Conservation (phyloP, 2,329 filamentous ascomycete species). For the Monilinia laxa region DNA sequence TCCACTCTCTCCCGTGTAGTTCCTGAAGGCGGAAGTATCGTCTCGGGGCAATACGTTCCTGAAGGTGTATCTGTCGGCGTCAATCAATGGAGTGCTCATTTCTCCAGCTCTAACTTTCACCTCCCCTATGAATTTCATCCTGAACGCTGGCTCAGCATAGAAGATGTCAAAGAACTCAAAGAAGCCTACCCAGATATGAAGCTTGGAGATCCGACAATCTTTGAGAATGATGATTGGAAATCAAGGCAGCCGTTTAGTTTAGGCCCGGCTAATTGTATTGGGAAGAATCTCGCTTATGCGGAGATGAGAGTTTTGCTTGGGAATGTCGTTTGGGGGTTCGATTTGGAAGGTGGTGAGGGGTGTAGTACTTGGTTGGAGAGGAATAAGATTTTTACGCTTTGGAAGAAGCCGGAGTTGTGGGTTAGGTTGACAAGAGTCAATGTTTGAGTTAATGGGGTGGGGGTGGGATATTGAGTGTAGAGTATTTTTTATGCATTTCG, state of each 20-base stretch:
- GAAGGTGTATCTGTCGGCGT: constrained; percentile 2
- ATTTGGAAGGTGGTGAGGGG: constrained; percentile 13
- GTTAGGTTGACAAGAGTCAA: constrained; percentile 20
- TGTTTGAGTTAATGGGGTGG: background rate
- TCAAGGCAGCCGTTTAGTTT: constrained; percentile 16
- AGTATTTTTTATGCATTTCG: too few species aligned
- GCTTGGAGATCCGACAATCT: background rate
- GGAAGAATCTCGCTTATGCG: constrained; percentile 22
- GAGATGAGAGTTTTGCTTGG: constrained; percentile 20
- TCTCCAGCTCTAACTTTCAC: background rate
- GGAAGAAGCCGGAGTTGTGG: constrained; percentile 16
- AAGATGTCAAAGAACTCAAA: background rate
- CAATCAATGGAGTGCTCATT: background rate
- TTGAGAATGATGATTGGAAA: constrained; percentile 13
- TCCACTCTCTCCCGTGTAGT: background rate
- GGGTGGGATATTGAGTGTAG: too few species aligned
- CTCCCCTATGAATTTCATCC: constrained; percentile 8
- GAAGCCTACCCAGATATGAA: background rate
- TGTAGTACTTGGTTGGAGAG: constrained; percentile 11
- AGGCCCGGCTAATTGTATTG: constrained; percentile 20
- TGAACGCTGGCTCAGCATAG: constrained; percentile 13
- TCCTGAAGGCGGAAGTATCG: background rate
- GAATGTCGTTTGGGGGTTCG: constrained; percentile 18
- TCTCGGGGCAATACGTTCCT: constrained; percentile 1
- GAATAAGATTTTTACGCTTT: constrained; percentile 1